phyloP scores from a whole-genome alignment of 2,329 filamentous ascomycete genomes.

The Pseudocercospora pini-densiflorae region DNA sequence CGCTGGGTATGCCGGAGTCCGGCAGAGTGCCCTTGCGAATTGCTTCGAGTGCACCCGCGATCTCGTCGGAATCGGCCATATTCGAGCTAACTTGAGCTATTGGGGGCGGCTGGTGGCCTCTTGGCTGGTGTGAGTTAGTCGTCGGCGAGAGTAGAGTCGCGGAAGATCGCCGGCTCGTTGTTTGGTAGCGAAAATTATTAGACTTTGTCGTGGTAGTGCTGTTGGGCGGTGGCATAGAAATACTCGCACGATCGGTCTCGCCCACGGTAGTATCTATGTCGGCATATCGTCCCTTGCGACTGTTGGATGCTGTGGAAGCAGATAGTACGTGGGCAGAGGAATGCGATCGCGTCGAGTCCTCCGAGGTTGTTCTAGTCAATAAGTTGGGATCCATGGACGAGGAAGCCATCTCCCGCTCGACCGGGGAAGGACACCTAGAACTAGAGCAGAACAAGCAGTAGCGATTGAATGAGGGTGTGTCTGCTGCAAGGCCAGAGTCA shows the following conservation, averaged over 20 bases:
- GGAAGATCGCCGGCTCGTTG: constrained; percentile 26
- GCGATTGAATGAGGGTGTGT: background rate
- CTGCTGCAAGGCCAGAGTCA: background rate
- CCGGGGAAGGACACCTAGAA: background rate
- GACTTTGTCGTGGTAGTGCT: constrained; percentile 29
- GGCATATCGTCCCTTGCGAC: constrained; percentile 63
- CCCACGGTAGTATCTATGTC: constrained; percentile 64
- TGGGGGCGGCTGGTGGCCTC: constrained; percentile 4
- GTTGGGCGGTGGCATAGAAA: constrained; percentile 65
- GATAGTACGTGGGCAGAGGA: constrained; percentile 50
- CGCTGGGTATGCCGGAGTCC: constrained; percentile 26
- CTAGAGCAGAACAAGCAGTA: background rate
- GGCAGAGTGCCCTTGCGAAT: constrained; percentile 21
- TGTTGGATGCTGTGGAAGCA: constrained; percentile 40
- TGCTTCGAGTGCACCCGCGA: constrained; percentile 17
- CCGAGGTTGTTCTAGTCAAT: constrained; percentile 31
- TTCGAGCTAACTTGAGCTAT: background rate
- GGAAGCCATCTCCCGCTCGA: constrained; percentile 14
- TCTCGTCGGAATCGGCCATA: constrained; percentile 24
- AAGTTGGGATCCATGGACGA: constrained; percentile 23
- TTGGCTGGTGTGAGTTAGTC: constrained; percentile 10
- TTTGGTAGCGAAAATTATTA: constrained; percentile 29
- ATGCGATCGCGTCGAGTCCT: constrained; percentile 38
- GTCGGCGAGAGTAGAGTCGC: constrained; percentile 12
- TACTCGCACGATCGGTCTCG: constrained; percentile 63